Evolutionary conservation across 2,329 filamentous ascomycete genomes (phyloP).

Genomic region (Fusarium humuli): DNA sequence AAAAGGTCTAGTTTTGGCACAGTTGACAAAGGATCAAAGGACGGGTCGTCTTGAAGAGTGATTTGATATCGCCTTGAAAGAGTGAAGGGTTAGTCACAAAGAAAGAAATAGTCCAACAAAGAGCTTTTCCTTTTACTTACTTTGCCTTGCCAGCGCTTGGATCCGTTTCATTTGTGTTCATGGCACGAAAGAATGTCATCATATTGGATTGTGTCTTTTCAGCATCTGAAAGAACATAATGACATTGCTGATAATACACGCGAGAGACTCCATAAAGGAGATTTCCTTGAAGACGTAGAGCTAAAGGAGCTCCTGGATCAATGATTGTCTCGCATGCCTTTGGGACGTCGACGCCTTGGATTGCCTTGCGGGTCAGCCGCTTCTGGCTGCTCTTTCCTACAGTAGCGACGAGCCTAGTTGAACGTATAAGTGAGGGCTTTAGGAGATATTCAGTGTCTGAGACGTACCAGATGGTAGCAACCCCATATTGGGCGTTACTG

Average conservation of each 20-base stretch:
- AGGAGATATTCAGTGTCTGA: too few relatives aligned
- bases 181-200: conserved; percentile 70
- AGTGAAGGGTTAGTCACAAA: conserved; percentile 11
- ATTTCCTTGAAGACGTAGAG: conserved; percentile 88
- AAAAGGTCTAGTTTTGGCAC: conserved; percentile 53
- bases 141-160: conserved; percentile 76
- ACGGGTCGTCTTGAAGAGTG: conserved; percentile 82
- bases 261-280: conserved; percentile 87
- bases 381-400: conserved; percentile 79
- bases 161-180: conserved; percentile 71
- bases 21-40: conserved; percentile 64
- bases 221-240: conserved; percentile 84
- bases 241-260: conserved; percentile 88
- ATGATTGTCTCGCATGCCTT: conserved; percentile 92
- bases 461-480: conserved; percentile 90
- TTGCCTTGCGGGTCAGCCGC: conserved; percentile 85
- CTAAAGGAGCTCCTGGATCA: conserved; percentile 83
- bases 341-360: conserved; percentile 86
- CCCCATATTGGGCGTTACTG: conserved; percentile 86
- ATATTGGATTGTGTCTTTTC: conserved; percentile 81
- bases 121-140: conserved; percentile 60
- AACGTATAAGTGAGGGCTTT: neutral
- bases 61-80: conserved; percentile 76
- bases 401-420: conserved; percentile 86
- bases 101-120: conserved; percentile 42